Conservation (phyloP, 257 asterid genomes). For the Lavandula angustifolia region DNA sequence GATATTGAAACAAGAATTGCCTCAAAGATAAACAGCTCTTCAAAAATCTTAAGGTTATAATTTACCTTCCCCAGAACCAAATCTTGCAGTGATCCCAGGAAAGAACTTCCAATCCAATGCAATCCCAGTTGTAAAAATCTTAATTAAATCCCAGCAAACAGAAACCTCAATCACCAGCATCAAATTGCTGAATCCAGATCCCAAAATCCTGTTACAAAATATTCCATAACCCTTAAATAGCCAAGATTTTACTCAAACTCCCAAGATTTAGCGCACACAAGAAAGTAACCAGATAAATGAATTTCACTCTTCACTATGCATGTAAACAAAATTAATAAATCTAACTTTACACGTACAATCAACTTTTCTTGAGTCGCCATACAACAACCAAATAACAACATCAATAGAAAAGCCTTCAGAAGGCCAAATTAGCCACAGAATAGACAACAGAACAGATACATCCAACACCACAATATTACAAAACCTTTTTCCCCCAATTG, state of each 20-base stretch:
- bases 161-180: conserved; percentile 27
- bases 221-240: conserved; percentile 7
- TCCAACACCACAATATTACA: conserved; percentile 2
- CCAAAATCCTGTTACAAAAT: conserved; percentile 3
- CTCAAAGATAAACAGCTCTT: conserved; percentile 1
- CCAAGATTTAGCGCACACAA: conserved; percentile 28
- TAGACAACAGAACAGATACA: conserved; percentile 20
- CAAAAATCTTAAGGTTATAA: conserved; percentile 11
- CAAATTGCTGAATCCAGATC: conserved; percentile 33
- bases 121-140: conserved; percentile 26
- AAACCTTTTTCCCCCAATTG: neutral
- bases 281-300: conserved; percentile 20
- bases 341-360: conserved; percentile 24
- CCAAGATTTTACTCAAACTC: conserved; percentile 7
- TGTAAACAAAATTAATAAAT: conserved; percentile 6
- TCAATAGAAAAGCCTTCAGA: conserved; percentile 2
- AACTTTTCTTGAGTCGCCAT: conserved; percentile 23
- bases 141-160: conserved; percentile 13
- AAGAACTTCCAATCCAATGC: conserved; percentile 17
- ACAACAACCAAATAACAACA: conserved; percentile 13
- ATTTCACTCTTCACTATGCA: conserved; percentile 22
- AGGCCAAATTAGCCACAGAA: conserved; percentile 13
- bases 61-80: conserved; percentile 25
- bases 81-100: conserved; percentile 30
- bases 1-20: neutral